Evolutionary conservation across 495 filamentous ascomycete species (phyloP), one percentile per base, ranked within the genome.

Genomic region (Mytilinidion resinicola): DNA sequence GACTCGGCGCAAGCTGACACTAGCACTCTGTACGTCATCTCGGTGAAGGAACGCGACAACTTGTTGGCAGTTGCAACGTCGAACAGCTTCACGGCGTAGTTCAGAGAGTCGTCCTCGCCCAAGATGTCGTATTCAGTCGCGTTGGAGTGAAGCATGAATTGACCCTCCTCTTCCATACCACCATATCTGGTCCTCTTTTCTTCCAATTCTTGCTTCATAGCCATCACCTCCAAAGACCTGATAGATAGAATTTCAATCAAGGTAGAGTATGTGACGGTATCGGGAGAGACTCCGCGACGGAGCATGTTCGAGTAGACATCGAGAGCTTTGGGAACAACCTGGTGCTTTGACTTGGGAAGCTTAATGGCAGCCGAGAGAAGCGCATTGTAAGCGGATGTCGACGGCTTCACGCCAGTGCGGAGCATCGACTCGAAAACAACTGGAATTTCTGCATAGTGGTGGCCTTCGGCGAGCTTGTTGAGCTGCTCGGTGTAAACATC

Each of bases 281-380:
- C 85, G 14, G 92, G 92, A 25, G 78, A 72, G 42, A 96, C 85
- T 65, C 85, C 86, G 48, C 91, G 87, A 59, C 87, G 81, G 62
- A 96, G 85, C 92, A 98, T 96, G 70, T 96, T 90, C 42, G 90
- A 86, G 75, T 97, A 97, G 56, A 97, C 86, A 78, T 91, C 90
- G 49, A 97, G 81, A 6, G 89, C 91, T 74, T 95, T 96, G 47
- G 88, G 83, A 21, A 96, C 85, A 9, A 90, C 80, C 73, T 90
- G 88, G 50, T 85, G 82, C 67, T 84, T 84, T 65, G 88, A 82
- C 6, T 76, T 76, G 0, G 86, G 81, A 19, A 95, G 78, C 58
- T 87, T 76, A 57, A 95, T 83, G 20, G 89, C 91, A 30, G 95
- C 89, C 63, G 84, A 78, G 41, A 98, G 76, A 42, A 97, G 77